Evolutionary conservation across 2,329 filamentous ascomycete genomes (phyloP), one percentile per base, ranked within the genome.

Genomic region (Paraphoma sp.): DNA sequence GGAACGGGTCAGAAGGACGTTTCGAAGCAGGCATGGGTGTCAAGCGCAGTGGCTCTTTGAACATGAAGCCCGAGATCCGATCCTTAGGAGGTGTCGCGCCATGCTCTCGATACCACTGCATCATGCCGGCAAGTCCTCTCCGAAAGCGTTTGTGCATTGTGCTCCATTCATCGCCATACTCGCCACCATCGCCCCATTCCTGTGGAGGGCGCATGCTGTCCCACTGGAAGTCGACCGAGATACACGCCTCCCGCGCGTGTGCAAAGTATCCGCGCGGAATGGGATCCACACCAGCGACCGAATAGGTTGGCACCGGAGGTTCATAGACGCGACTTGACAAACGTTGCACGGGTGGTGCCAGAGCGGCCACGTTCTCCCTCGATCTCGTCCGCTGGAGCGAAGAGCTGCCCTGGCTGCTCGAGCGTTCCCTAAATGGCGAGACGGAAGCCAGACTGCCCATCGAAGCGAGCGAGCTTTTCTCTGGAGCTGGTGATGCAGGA

Each of bases 121-220:
- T 81, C 80, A 97, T 85, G 44, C 87, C 86, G 63, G 91, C 88
- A 40, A 97, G 77, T 1, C 94, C 94, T 59, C 83, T 86, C 38
- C 93, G 86, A 69, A 98, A 97, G 18, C 95, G 86, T 72, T 89
- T 89, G 77, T 99, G 95, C 95, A 99, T 98, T 3, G 87, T 83
- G 30, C 92, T 90, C 95, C 95, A 99, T 77, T 98, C 95, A 76
- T 99, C 95, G 1, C 92, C 93, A 67, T 92, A 91, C 43, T 89
- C 85, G 40, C 94, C 95, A 9, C 94, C 94, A 68, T 92, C 88
- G 6, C 93, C 94, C 90, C 95, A 98, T 60, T 88, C 83, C 43
- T 92, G 83, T 0, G 91, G 87, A 2, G 84, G 80, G 12, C 90
- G 85, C 83, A 93, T 94, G 57, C 93, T 97, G 71, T 99, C 93